Evolutionary conservation across 192 early-diverging fungal species (phyloP), one percentile per base, ranked within the genome.

Genomic region (Umbelopsis sp.): DNA sequence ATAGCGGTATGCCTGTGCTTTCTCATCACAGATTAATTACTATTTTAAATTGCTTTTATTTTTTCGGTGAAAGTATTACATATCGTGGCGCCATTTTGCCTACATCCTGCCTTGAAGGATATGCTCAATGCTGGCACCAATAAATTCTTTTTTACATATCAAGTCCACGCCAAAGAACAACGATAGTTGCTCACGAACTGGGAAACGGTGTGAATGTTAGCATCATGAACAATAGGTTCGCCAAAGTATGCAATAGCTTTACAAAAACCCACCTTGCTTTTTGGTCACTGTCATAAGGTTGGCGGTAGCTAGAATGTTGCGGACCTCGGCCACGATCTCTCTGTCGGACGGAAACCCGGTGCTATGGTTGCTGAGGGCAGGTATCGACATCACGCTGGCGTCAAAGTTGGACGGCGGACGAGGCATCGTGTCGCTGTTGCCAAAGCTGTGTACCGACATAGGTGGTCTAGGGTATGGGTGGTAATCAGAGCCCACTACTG

Each of bases 271-370:
- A 78, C 77, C 77, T 74, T 88, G 87, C 72, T 88, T 88, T 75
- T 93, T 93, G 15, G 93, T 93, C 41, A 93, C 74, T 6, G 80
- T 80, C 70, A 83, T 85, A 64, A 93, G 73, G 65, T 92, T 87
- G 15, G 87, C 70, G 1, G 75, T 87, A 21, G 72, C 61, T 18
- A 94, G 77, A 21, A 94, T 90, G 64, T 84, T 81, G 48, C 85
- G 81, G 67, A 94, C 90, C 35, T 90, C 86, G 70, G 84, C 77
- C 35, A 87, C 76, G 41, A 95, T 81, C 27, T 78, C 76, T 18
- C 69, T 64, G 41, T 78, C 76, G 13, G 66, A 68, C 1, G 76
- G 76, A 8, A 78, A 25, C 33, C 55, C 55, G 4, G 25, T 33
- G 25, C 55, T 61, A 61, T 61, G 12, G 15, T 61, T 61, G 21